Evolutionary conservation across 805 yeast genomes (phyloP), one percentile per base, ranked within the genome.

Genomic region (Metschnikowia noctiluminum): DNA sequence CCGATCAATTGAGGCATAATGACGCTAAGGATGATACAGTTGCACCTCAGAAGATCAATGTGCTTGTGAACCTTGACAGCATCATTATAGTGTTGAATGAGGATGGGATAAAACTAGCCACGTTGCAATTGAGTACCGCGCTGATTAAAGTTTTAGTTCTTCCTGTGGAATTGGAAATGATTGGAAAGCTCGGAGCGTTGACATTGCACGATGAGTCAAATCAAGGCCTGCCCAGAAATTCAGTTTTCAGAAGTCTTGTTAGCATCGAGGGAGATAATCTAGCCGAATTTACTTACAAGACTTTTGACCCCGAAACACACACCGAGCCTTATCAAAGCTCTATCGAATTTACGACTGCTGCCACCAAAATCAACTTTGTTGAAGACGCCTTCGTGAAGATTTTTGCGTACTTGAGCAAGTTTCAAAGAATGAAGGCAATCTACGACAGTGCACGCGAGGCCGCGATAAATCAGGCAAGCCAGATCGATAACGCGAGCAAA

Each of bases 391-490:
- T 90, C 49, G 76, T 82, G 32, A 78, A 84, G 54, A 77, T 95
- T 10, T 60, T 85, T 30, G 73, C 77, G 10, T 92, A 82, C 58
- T 69, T 89, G 58, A 80, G 80, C 54, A 86, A 85, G 56, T 87
- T 95, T 60, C 85, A 82, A 50, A 79, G 79, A 56, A 89, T 92
- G 96, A 94, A 94, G 65, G 80, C 79, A 4, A 74, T 91, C n/a
- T 95, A 87, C 64, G 99, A 94, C 60, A 72, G 79, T 16, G 96
- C 98, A 0, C 78, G 98, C 49, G 89, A 85, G 59, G 88, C 90
- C 10, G 96, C 98, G 0, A 79, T 89, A 56, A 80, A 85, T 56
- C 96, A 88, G 63, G 94, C 94, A 0, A 81, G 73, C 39, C 82
- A 81, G 53, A 73, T 84, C 38, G 80, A 80, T 45, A 73, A 69